phyloP scores from a whole-genome alignment of 148 eudicot species.

The Mesembryanthemum crystallinum region DNA sequence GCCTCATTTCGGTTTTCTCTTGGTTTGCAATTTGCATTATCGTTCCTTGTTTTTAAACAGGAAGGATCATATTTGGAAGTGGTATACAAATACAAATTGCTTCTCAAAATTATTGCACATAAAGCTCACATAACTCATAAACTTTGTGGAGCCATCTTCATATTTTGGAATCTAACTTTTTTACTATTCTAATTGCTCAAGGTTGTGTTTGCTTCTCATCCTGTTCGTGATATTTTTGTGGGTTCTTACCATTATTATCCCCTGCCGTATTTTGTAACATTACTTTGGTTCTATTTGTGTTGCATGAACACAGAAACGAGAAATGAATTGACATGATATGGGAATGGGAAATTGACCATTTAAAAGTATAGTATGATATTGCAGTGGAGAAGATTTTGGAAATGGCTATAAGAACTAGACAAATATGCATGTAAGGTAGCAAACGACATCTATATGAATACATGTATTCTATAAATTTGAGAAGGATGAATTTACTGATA shows the following conservation, averaged over 20 bases:
- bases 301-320: not conserved
- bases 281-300: not conserved
- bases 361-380: not conserved
- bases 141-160: not conserved
- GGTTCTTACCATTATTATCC: not conserved
- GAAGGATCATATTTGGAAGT: not conserved
- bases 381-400: not conserved
- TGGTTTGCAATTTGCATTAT: not conserved
- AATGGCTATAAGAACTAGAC: not conserved
- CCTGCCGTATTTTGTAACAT: not conserved
- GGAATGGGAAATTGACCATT: not conserved
- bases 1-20: not conserved
- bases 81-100: not conserved
- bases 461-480: not conserved
- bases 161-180: not conserved
- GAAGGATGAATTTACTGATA: not conserved
- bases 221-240: not conserved
- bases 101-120: not conserved
- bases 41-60: not conserved
- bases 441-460: not conserved
- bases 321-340: not conserved
- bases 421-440: not conserved
- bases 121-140: not conserved
- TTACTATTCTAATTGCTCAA: not conserved
- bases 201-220: not conserved